Evolutionary conservation across 306 rosid species (phyloP), one percentile per base, ranked within the genome.

Genomic region (Oxytropis ochrocephala): DNA sequence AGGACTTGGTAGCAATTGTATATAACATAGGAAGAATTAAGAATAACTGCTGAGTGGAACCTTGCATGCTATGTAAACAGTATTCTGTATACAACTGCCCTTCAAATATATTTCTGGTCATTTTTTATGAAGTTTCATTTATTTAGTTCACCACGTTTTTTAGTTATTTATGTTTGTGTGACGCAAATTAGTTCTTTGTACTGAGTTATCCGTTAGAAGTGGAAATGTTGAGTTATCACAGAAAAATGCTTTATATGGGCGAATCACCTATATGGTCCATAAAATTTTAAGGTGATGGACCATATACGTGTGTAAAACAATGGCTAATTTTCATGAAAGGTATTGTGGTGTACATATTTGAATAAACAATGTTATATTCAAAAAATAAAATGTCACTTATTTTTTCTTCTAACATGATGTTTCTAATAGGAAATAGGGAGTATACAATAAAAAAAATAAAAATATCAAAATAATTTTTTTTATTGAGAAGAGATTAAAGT

Each of bases 1-100:
- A 57, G 67, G 62, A 49, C 29, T 24, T 79, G 80, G 30, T 73
- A 76, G 79, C 77, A 79, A 42, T 42, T 86, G 90, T 85, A 78
- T 69, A 85, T 81, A 81, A 65, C 66, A 66, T 75, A 67, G 76
- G 76, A 54, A 67, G 76, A 74, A 54, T 71, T 67, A 36, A 56
- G 41, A 47, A 49, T 46, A 72, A 79, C 50, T 72, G 7, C 53
- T 29, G 52, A 47, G 44, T 62, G 70, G 70, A 79, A 54, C 64
- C 69, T 71, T 48, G 55, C 76, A 41, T 12, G 47, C 55, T 74
- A 62, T 43, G 50, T 59, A 42, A 67, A 67, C 51, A 70, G 44
- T 19, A 52, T 46, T 58, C 49, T 54, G 29, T 17, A 19, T 74
- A 59, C 64, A 57, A 58, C 56, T 58, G 17, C 49, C 60, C 59